Evolutionary conservation across 2,329 filamentous ascomycete genomes (phyloP), one percentile per base, ranked within the genome.

Genomic region (Colletotrichum limetticola): DNA sequence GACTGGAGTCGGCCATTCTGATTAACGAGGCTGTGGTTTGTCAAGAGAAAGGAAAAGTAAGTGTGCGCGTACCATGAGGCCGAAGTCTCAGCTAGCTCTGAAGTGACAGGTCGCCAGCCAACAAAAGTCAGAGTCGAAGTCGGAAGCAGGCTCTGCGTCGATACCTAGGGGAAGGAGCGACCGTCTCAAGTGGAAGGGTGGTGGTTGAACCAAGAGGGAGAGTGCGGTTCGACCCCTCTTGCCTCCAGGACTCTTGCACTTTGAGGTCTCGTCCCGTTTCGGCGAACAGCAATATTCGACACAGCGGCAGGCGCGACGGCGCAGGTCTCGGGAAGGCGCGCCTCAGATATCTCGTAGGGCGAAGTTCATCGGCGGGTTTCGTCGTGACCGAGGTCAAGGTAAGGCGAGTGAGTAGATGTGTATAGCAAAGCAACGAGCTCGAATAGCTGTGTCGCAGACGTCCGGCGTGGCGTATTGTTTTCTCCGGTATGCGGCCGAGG

Each of bases 41-140:
- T 32, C 2, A 14, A 28, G 22, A 59, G 56, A 37, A 37, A 24
- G 9, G 19, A 12, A 52, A 28, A 14, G 9, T 26, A 11, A 24
- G 9, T 26, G 65, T 14, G 28, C 19, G 70, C 71, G 30, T 62
- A 74, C 71, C 71, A 74, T 74, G 68, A 68, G 71, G 30, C 67
- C 60, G 49, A 62, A 19, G 67, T 71, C 71, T 60, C 35, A 26
- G 26, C 37, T 56, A 61, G 56, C n/a, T 46, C 24, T 24, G 56
- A 35, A 14, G 16, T 26, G 14, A 22, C n/a, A 46, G 46, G n/a
- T n/a, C 49, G 9, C 16, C 49, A n/a, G 37, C 32, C n/a, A 35
- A 22, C 16, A 55, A 30, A 52, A 32, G 30, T 46, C 35, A 26
- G n/a, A 49, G 4, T 32, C 53, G 26, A 30, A 53, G 24, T 22